phyloP scores from a whole-genome alignment of 306 rosid species.

The Hippophae rhamnoides region DNA sequence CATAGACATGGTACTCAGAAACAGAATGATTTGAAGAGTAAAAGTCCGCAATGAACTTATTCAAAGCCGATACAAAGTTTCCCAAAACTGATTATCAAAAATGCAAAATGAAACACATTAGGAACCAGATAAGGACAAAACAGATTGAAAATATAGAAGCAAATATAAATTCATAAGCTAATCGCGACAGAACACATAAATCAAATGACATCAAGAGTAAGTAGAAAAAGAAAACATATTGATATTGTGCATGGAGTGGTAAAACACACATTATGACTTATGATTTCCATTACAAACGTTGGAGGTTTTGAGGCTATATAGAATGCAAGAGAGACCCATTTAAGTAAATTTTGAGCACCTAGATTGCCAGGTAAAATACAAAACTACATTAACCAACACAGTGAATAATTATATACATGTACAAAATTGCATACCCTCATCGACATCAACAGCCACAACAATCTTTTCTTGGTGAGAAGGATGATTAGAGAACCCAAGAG shows the following conservation, averaged over 20 bases:
- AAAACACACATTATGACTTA: too few species aligned
- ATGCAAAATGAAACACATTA: conserved; percentile 8
- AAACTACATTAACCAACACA: neutral
- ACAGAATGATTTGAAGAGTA: conserved; percentile 64
- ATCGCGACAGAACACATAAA: too few species aligned
- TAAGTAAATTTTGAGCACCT: too few species aligned
- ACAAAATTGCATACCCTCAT: conserved; percentile 57
- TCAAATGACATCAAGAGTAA: too few species aligned
- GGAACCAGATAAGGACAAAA: conserved; percentile 4
- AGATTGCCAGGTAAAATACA: too few species aligned
- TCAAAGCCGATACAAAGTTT: conserved; percentile 82
- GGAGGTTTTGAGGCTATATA: too few species aligned
- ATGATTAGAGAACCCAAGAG: conserved; percentile 26
- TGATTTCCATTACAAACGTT: too few species aligned
- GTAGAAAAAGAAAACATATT: too few species aligned
- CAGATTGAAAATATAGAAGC: neutral
- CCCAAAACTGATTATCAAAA: conserved; percentile 55
- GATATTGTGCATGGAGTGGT: too few species aligned
- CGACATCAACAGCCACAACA: conserved; percentile 83
- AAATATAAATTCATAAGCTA: neutral
- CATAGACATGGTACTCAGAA: conserved; percentile 85
- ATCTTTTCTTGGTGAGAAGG: conserved; percentile 32
- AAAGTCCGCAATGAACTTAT: conserved; percentile 75
- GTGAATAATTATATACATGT: neutral
- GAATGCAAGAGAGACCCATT: too few species aligned